Percentiles rank a stretch among this genome's conserved stretches.
Conservation (phyloP, 169 alveolate species). For the Eimeria acervulina region DNA sequence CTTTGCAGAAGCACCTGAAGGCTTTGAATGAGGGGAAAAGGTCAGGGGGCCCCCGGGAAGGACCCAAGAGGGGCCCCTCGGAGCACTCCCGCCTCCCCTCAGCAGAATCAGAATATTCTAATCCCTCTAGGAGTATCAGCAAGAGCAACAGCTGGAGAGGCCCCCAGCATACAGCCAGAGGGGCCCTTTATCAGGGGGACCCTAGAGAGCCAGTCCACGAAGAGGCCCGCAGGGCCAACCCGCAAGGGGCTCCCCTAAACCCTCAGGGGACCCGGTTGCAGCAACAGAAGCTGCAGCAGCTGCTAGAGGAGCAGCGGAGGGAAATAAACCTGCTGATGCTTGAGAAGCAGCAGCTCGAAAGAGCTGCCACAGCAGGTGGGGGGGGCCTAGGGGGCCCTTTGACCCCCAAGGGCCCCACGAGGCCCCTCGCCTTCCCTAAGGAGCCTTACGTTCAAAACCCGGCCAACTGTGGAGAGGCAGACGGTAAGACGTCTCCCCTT, state of each 20-base stretch:
- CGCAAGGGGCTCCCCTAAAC: neutral
- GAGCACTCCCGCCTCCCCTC: slow-evolving; percentile 30
- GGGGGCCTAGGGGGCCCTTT: neutral
- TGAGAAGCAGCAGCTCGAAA: slow-evolving; percentile 42
- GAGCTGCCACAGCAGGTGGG: slow-evolving; percentile 38
- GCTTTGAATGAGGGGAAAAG: neutral
- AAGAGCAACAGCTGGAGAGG: neutral
- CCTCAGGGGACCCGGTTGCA: slow-evolving; percentile 10
- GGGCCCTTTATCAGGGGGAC: neutral
- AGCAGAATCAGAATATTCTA: neutral
- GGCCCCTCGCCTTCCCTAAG: neutral
- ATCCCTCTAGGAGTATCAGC: neutral
- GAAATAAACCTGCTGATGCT: slow-evolving; percentile 9
- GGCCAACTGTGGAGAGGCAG: neutral
- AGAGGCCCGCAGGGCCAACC: neutral
- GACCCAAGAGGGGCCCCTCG: neutral
- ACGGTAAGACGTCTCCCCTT: neutral
- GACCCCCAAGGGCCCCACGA: neutral
- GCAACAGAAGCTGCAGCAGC: slow-evolving; percentile 55
- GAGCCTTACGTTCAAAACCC: slow-evolving; percentile 6
- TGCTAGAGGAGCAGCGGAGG: slow-evolving; percentile 40
- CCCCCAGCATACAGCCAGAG: neutral
- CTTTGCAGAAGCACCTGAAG: slow-evolving; percentile 23
- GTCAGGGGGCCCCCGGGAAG: neutral
- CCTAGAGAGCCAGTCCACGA: neutral